Conservation (phyloP, 2,329 filamentous ascomycete species). For the Trichoderma semiorbis region DNA sequence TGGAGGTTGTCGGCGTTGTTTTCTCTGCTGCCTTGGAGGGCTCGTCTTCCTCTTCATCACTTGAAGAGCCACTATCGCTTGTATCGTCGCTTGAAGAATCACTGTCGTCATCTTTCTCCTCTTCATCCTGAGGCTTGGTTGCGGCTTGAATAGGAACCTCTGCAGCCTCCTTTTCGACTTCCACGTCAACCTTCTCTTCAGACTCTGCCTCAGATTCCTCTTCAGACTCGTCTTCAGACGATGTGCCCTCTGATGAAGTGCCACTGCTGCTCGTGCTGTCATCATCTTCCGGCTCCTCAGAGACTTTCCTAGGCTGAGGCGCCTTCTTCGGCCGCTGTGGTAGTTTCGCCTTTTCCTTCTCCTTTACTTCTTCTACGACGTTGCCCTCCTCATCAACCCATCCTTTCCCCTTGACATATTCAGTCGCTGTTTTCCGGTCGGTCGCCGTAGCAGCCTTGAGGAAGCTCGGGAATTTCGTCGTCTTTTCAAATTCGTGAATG, state of each 20-base stretch:
- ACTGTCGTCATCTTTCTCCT: neutral
- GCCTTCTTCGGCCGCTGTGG: constrained; percentile 24
- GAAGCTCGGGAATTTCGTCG: constrained; percentile 77
- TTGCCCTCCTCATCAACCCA: constrained; percentile 81
- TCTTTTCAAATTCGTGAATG: constrained; percentile 88
- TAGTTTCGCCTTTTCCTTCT: constrained; percentile 25
- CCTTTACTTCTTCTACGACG: constrained; percentile 61
- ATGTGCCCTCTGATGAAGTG: constrained; percentile 33
- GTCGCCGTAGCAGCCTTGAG: constrained; percentile 52
- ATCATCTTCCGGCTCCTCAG: constrained; percentile 29
- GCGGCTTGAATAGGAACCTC: neutral
- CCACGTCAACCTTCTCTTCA: constrained; percentile 19
- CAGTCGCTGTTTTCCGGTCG: constrained; percentile 41
- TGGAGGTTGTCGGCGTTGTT: constrained; percentile 25
- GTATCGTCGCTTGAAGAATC: constrained; percentile 7
- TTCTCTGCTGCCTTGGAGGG: constrained; percentile 18
- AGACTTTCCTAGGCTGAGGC: constrained; percentile 21
- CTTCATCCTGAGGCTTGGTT: constrained; percentile 9
- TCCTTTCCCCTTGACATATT: constrained; percentile 79
- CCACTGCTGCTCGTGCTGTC: constrained; percentile 41
- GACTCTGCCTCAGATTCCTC: constrained; percentile 7
- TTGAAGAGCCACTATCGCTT: constrained; percentile 20
- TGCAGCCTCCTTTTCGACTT: constrained; percentile 24
- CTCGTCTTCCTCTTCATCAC: constrained; percentile 10
- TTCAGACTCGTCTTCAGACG: constrained; percentile 30